phyloP scores from a whole-genome alignment of 371 early-diverging fungal genomes.

The Saksenaea oblongispora region DNA sequence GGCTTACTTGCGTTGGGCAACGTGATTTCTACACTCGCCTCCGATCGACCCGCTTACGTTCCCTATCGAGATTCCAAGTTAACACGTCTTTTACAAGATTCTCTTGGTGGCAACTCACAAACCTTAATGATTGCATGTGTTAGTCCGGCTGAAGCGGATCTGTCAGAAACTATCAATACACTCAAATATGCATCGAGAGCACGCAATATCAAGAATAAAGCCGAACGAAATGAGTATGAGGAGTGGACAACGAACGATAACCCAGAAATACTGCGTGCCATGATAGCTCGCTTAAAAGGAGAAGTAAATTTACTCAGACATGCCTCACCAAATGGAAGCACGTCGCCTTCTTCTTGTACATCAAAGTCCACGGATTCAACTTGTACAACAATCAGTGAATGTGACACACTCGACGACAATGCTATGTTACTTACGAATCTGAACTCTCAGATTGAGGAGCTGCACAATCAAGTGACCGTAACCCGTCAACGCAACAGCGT shows the following conservation, averaged over 20 bases:
- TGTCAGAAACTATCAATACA: conserved; percentile 83
- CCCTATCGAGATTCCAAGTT: conserved; percentile 98
- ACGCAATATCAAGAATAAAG: conserved; percentile 73
- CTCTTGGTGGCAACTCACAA: conserved; percentile 85
- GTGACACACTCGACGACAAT: background rate
- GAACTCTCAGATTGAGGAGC: conserved; percentile 18
- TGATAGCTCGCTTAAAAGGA: conserved; percentile 42
- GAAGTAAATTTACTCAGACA: conserved; percentile 38
- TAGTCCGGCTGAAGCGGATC: conserved; percentile 65
- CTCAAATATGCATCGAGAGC: conserved; percentile 83
- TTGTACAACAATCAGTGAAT: background rate
- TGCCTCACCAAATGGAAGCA: background rate
- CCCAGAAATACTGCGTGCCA: conserved; percentile 44
- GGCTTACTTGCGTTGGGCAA: conserved; percentile 98
- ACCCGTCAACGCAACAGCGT: conserved; percentile 21
- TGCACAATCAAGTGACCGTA: conserved; percentile 22
- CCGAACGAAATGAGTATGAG: conserved; percentile 55
- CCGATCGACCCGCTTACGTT: conserved; percentile 74
- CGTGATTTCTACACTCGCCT: conserved; percentile 95
- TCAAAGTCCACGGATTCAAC: background rate
- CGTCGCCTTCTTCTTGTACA: background rate
- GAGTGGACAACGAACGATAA: conserved; percentile 52
- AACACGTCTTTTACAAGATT: conserved; percentile 90
- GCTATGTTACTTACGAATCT: background rate
- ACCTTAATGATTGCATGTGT: conserved; percentile 89